Evolutionary conservation across 2,329 filamentous ascomycete genomes (phyloP).

Genomic region (Colletotrichum liriopes): DNA sequence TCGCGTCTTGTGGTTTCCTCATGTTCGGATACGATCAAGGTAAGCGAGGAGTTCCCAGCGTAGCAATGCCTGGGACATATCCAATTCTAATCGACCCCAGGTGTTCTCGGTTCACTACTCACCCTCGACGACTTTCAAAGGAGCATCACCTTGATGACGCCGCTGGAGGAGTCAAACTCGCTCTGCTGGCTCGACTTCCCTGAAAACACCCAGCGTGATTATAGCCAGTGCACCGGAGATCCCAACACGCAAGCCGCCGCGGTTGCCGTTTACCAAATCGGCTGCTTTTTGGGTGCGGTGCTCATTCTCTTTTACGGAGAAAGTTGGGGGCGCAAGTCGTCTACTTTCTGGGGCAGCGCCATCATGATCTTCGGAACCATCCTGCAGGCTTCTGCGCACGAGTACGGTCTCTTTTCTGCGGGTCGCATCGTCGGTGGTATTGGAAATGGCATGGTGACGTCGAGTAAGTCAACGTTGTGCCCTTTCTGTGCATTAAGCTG

Average conservation of each 20-base stretch:
- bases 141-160: slow-evolving; percentile 48
- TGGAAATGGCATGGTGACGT: slow-evolving; percentile 50
- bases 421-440: slow-evolving; percentile 49
- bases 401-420: slow-evolving; percentile 47
- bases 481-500: not conserved
- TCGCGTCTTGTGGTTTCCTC: slow-evolving; percentile 50
- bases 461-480: slow-evolving; percentile 35
- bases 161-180: slow-evolving; percentile 46
- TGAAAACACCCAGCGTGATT: slow-evolving; percentile 42
- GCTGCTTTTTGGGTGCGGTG: slow-evolving; percentile 50
- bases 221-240: slow-evolving; percentile 46
- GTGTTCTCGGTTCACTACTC: slow-evolving; percentile 49
- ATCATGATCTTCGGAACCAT: slow-evolving; percentile 51
- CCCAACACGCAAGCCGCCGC: slow-evolving; percentile 50
- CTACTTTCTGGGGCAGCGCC: slow-evolving; percentile 51
- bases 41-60: not conserved
- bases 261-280: slow-evolving; percentile 50
- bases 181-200: slow-evolving; percentile 47
- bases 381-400: slow-evolving; percentile 47
- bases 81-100: slow-evolving; percentile 11
- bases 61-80: not conserved
- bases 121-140: slow-evolving; percentile 49
- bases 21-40: slow-evolving; percentile 51
- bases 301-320: slow-evolving; percentile 51
- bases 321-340: slow-evolving; percentile 51